Evolutionary conservation across 1,284 basidiomycete genomes (phyloP).

Genomic region (Chondrostereum purpureum): DNA sequence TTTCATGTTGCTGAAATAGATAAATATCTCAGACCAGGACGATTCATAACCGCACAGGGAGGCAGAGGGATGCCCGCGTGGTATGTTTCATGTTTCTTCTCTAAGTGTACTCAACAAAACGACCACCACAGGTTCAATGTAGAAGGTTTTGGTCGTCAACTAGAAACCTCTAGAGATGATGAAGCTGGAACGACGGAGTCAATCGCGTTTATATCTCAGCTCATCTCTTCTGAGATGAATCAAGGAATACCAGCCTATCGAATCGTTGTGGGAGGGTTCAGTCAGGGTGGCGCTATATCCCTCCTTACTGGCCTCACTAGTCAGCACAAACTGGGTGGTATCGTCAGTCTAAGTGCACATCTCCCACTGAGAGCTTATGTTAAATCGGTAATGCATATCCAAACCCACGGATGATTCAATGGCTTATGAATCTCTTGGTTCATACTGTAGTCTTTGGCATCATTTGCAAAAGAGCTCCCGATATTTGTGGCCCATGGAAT

Average conservation of each 20-base stretch:
- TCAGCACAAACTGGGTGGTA: constrained; percentile 37
- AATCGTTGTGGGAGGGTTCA: constrained; percentile 45
- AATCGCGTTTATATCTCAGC: constrained; percentile 28
- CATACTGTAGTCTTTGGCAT: too few species aligned
- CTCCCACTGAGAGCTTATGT: constrained; percentile 38
- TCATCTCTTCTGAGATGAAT: constrained; percentile 43
- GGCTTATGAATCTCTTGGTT: too few species aligned
- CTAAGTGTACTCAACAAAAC: background rate
- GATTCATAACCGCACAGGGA: constrained; percentile 6
- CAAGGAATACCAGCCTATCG: constrained; percentile 32
- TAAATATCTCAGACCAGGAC: constrained; percentile 5
- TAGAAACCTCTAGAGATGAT: constrained; percentile 26
- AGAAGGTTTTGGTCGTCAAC: constrained; percentile 23
- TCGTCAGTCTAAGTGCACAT: constrained; percentile 38
- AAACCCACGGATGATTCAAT: too few species aligned
- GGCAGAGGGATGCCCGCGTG: constrained; percentile 7
- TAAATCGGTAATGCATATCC: constrained; percentile 30
- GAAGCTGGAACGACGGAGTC: constrained; percentile 43
- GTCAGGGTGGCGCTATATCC: constrained; percentile 44
- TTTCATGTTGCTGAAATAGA: too few species aligned
- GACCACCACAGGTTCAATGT: constrained; percentile 35
- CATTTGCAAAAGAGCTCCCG: constrained; percentile 2
- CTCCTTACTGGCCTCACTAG: constrained; percentile 37
- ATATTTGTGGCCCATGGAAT: constrained; percentile 9
- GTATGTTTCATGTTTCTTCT: background rate